phyloP scores from a whole-genome alignment of 2,329 filamentous ascomycete species.

The Lomentospora prolificans region DNA sequence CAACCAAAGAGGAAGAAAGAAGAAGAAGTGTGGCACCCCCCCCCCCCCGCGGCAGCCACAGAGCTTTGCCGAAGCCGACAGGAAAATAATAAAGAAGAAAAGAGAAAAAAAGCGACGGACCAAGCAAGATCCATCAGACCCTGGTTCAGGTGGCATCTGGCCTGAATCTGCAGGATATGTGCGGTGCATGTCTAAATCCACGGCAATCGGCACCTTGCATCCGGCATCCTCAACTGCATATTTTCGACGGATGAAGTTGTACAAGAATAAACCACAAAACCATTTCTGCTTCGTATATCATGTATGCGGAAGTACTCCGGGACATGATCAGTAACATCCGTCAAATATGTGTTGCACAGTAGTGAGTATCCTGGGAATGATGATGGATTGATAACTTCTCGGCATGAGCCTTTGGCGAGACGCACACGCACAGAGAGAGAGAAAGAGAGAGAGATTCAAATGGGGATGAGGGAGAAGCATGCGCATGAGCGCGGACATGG shows the following conservation, averaged over 20 bases:
- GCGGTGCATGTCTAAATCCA: conserved; percentile 1
- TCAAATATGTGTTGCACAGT: not conserved
- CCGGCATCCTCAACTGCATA: conserved; percentile 2
- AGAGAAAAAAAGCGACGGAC: no score
- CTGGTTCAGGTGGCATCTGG: not conserved
- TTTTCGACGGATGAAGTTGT: not conserved
- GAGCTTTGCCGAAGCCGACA: not conserved
- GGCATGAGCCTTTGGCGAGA: no score
- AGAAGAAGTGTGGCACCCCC: not conserved
- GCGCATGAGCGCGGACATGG: no score
- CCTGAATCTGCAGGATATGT: conserved; percentile 3
- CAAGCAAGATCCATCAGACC: not conserved
- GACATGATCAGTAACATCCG: not conserved
- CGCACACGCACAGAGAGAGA: no score
- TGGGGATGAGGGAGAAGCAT: no score
- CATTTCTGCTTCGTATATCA: not conserved
- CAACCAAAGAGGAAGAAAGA: no score
- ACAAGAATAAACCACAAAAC: not conserved
- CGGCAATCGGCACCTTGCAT: conserved; percentile 4
- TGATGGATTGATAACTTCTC: no score
- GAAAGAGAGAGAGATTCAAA: no score
- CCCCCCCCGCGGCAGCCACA: not conserved
- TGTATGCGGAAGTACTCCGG: conserved; percentile 1
- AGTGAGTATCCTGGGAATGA: not conserved
- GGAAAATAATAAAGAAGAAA: not conserved